Evolutionary conservation across 2,329 filamentous ascomycete genomes (phyloP), one percentile per base, ranked within the genome.

Genomic region (Trichoderma sp.): DNA sequence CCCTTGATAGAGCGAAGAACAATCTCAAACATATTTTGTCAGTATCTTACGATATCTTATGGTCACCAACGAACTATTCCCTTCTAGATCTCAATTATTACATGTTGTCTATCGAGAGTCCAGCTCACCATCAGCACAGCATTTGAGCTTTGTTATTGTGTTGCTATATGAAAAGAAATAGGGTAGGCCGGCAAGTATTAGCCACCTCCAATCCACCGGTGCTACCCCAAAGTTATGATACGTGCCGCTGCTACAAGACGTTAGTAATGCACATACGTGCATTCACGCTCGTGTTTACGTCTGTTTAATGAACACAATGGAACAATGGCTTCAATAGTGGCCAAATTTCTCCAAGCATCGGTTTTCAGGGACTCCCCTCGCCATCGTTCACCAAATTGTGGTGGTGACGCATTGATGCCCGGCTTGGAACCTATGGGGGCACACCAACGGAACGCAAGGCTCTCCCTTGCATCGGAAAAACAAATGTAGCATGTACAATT

Each of bases 381-480:
- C 50, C 5, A 56, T 7, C 4, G 24, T 24, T 56, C 21, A 56
- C 50, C 3, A 1, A 12, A 12, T 3, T 24, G 21, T 14, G 21
- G 11, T 24, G 50, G 11, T 24, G 50, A 56, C 6, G 50, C 50
- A 56, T 12, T 53, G 50, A 5, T 21, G n/a, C 50, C 21, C 21
- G 0, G 50, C 50, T 56, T 5, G 21, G 9, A 21, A 24, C 67
- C 67, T 12, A 62, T 3, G 9, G 24, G 3, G 29, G 3, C 8
- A 14, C 53, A 31, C 62, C 9, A 5, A 41, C 29, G 56, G 21
- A 41, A 24, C 67, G 33, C 33, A 4, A 62, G 16, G 24, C 24
- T 31, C 53, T 60, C 35, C 67, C 67, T 71, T 62, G 53, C 67
- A 71, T 62, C 67, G 67, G 56, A 71, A 62, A 59, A 60, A 71